Evolutionary conservation across 2,329 filamentous ascomycete genomes (phyloP), one percentile per base, ranked within the genome.

Genomic region (Cladosporium colombiae): DNA sequence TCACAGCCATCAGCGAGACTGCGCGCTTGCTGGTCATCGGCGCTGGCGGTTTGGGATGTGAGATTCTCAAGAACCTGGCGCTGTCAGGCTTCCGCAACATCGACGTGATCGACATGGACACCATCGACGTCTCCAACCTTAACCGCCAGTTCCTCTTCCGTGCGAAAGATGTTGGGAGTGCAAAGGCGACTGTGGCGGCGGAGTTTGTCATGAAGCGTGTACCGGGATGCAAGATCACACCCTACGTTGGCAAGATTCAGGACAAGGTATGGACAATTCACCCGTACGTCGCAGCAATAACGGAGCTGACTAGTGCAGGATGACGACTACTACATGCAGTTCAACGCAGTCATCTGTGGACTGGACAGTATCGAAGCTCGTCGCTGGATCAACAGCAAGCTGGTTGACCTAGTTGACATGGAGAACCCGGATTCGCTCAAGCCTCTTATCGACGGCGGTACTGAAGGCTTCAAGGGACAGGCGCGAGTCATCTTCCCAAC

Each of bases 41-140:
- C 66, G 95, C 95, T 66, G 95, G 95, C 68, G 95, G 95, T 13
- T 80, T 99, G 67, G 95, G 95, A 70, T 99, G 95, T 74, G 95
- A 99, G 77, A 96, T 99, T 53, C 83, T 99, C 62, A 99, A 99
- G 82, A 92, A 99, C 74, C 85, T 99, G 37, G 95, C 95, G 50
- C 85, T 99, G 62, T 97, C 94, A 1, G 93, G 93, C 31, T 99
- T 99, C 82, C 96, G 91, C 78, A 88, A 97, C 74, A 97, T 99
- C 71, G 93, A 99, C 81, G 95, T 99, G 66, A 98, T 99, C 73
- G 95, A 99, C 80, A 99, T 99, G 95, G 93, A 99, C 79, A 99
- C 94, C 1, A 99, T 99, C 78, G 95, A 99, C 76, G 94, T 99
- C 67, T 97, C 93, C 60, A 99, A 99, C 77, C 85, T 99, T 25